These are phyloP conservation scores for Colletotrichum godetiae DNA, from an alignment of 2,329 filamentous ascomycete species.

Conservation along the genomic window DNA sequence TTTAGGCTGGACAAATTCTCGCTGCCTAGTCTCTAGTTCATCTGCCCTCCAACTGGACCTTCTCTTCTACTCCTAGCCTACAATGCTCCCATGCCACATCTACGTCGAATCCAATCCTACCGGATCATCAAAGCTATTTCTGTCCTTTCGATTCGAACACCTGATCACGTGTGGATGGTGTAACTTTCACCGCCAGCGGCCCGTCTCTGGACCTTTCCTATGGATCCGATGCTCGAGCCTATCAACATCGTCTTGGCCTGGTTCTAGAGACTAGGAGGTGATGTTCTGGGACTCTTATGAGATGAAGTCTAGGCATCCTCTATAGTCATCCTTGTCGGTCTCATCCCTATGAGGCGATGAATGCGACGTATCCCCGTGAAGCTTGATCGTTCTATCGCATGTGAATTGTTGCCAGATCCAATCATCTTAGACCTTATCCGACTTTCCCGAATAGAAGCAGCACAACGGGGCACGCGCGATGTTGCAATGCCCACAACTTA, in stretches of 20 bases:
- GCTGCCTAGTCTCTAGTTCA: neutral
- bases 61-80: neutral
- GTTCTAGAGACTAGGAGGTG: neutral
- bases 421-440: neutral
- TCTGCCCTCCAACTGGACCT: neutral
- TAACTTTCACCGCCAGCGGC: neutral
- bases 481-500: neutral
- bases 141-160: neutral
- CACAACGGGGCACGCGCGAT: neutral
- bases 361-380: neutral
- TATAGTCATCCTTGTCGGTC: neutral
- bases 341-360: slow-evolving; percentile 5
- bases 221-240: neutral
- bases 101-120: neutral
- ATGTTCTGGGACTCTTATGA: neutral
- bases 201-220: neutral
- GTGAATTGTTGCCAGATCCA: neutral
- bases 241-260: neutral
- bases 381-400: neutral
- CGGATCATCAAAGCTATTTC: neutral
- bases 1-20: neutral
- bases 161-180: neutral
- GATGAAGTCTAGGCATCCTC: neutral
- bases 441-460: neutral
- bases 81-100: neutral